Evolutionary conservation across 2,329 filamentous ascomycete genomes (phyloP).

Genomic region (Emmonsiellopsis sp.): DNA sequence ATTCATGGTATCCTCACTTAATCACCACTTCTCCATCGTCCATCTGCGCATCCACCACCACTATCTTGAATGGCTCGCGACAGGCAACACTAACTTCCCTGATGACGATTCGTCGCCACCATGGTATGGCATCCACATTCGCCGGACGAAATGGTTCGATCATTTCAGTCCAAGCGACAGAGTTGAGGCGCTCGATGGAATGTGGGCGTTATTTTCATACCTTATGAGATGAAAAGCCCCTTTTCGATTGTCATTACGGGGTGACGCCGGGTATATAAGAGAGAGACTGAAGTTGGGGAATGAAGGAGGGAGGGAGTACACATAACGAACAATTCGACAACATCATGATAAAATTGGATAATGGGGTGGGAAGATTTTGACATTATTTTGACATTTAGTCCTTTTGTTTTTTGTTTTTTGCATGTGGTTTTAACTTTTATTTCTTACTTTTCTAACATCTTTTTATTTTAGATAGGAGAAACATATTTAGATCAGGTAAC

Average conservation of each 20-base stretch:
- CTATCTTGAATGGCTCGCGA: constrained; percentile 48
- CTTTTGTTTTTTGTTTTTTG: no score
- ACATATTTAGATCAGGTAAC: no score
- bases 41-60: constrained; percentile 48
- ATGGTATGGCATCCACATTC: constrained; percentile 46
- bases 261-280: no score
- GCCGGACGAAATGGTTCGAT: constrained; percentile 52
- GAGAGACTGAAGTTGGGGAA: background rate
- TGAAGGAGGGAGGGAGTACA: background rate
- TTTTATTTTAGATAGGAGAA: no score
- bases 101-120: constrained; percentile 21
- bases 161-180: constrained; percentile 47
- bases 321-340: background rate
- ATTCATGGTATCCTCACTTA: constrained; percentile 53
- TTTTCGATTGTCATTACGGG: no score
- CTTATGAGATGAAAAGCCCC: constrained; percentile 28
- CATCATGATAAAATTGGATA: no score
- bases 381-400: no score
- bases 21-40: constrained; percentile 53
- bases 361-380: no score
- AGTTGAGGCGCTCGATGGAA: constrained; percentile 45
- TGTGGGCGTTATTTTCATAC: constrained; percentile 52
- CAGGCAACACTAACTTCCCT: constrained; percentile 28
- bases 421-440: no score
- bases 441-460: no score